A percentile compares a stretch with the other conserved stretches of the same genome.
Evolutionary conservation across 371 early-diverging fungal species (phyloP).

Genomic region (Mortierella sp.): DNA sequence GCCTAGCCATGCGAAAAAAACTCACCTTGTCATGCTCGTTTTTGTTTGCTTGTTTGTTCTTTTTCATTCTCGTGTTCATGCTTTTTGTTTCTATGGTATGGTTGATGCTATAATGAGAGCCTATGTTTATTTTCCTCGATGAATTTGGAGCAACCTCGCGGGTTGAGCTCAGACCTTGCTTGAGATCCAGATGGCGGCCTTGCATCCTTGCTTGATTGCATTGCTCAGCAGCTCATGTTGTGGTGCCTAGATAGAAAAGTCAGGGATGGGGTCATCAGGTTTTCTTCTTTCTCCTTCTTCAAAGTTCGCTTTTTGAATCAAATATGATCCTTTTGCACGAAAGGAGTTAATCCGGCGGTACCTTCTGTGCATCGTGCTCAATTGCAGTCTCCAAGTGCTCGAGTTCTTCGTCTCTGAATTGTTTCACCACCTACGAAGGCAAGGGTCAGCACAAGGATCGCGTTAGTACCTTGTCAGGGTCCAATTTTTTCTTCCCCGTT

Average conservation of each 20-base stretch:
- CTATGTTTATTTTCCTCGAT: neutral
- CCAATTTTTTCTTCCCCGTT: too few species aligned
- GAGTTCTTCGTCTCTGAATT: slow-evolving; percentile 96
- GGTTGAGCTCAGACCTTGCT: slow-evolving; percentile 74
- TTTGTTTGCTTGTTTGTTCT: too few species aligned
- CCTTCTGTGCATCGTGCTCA: slow-evolving; percentile 87
- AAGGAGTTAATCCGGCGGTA: slow-evolving; percentile 33
- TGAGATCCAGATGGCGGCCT: slow-evolving; percentile 87
- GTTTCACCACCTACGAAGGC: slow-evolving; percentile 68
- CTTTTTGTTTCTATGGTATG: neutral
- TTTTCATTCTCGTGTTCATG: too few species aligned
- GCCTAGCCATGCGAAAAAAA: too few species aligned
- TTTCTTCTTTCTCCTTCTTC: too few species aligned
- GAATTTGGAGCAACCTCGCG: too few species aligned
- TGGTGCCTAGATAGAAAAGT: slow-evolving; percentile 79
- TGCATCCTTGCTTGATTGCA: slow-evolving; percentile 87
- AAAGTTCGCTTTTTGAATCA: too few species aligned
- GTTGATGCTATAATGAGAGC: neutral
- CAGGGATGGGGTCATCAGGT: too few species aligned
- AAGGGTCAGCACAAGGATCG: neutral
- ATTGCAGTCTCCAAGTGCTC: slow-evolving; percentile 95
- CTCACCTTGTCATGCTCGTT: too few species aligned
- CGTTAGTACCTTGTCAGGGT: neutral
- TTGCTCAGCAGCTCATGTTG: slow-evolving; percentile 77
- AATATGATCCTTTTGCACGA: too few species aligned